A percentile compares a stretch with the other conserved stretches of the same genome.
phyloP scores from a whole-genome alignment of 257 asterid species.

The Petunia axillaris region DNA sequence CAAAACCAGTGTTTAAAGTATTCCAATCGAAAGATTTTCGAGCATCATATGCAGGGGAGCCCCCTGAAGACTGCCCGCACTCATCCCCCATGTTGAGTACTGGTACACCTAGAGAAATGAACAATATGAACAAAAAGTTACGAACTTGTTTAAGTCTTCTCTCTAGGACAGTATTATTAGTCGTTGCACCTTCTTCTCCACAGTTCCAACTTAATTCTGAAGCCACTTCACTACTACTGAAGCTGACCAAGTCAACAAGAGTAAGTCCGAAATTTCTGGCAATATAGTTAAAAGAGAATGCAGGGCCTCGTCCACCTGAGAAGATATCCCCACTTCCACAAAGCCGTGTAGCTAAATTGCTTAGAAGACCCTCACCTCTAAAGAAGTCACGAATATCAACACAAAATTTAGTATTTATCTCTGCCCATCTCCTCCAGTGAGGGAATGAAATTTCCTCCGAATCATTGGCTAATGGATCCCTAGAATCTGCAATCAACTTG shows the following conservation, averaged over 20 bases:
- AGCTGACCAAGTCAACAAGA: constrained; percentile 91
- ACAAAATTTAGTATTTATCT: constrained; percentile 65
- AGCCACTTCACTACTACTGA: constrained; percentile 49
- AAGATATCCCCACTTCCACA: constrained; percentile 95
- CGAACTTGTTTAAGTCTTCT: constrained; percentile 81
- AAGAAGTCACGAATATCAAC: constrained; percentile 72
- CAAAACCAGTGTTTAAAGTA: constrained; percentile 57
- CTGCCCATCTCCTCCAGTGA: constrained; percentile 99
- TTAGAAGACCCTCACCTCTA: constrained; percentile 71
- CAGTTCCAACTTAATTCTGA: constrained; percentile 88
- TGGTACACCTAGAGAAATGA: constrained; percentile 83
- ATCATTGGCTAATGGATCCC: constrained; percentile 58
- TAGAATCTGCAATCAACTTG: constrained; percentile 77
- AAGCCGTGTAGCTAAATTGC: constrained; percentile 79
- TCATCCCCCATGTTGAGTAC: constrained; percentile 98
- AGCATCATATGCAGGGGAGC: constrained; percentile 52
- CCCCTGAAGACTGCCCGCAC: constrained; percentile 78
- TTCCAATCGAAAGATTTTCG: constrained; percentile 71
- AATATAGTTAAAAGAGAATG: constrained; percentile 76
- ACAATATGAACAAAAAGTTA: constrained; percentile 70
- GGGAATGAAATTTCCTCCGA: constrained; percentile 59
- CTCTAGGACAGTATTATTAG: constrained; percentile 58
- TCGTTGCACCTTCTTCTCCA: constrained; percentile 88
- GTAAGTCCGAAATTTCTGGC: constrained; percentile 75
- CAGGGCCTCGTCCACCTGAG: constrained; percentile 78